Conservation (phyloP, 441 rosid genomes). For the Croton laevigatus region DNA sequence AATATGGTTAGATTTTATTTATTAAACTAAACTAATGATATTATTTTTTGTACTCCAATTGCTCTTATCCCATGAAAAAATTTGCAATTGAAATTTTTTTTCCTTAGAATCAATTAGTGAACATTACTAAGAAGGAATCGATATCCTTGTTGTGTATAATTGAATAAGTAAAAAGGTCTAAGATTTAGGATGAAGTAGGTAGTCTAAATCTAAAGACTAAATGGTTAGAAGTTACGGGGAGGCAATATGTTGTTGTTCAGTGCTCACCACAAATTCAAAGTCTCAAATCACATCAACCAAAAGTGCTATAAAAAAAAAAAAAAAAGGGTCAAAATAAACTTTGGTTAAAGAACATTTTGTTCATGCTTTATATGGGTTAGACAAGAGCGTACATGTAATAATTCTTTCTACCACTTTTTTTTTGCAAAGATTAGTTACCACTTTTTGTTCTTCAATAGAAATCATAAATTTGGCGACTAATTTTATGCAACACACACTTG, state of each 20-base stretch:
- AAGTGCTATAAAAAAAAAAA: background rate
- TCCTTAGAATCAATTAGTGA: no score
- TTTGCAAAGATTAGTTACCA: background rate
- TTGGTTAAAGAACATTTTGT: background rate
- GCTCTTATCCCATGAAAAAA: no score
- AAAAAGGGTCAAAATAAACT: conserved; percentile 3
- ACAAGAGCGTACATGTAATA: background rate
- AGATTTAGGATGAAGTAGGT: background rate
- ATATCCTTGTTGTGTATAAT: no score
- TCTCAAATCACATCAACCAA: conserved; percentile 11
- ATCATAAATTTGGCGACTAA: background rate
- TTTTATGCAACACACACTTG: background rate
- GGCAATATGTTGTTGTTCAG: background rate
- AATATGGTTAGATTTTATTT: no score
- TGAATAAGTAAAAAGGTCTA: no score
- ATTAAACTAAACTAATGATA: no score
- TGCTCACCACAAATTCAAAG: background rate
- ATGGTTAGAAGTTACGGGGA: background rate
- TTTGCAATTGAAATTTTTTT: no score
- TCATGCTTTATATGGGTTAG: background rate
- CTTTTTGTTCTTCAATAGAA: background rate
- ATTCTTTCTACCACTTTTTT: background rate
- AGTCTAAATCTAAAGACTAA: background rate
- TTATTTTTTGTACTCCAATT: no score
- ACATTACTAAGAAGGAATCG: no score